phyloP scores from a whole-genome alignment of 2,329 filamentous ascomycete species.

The Xylariaceae sp. region DNA sequence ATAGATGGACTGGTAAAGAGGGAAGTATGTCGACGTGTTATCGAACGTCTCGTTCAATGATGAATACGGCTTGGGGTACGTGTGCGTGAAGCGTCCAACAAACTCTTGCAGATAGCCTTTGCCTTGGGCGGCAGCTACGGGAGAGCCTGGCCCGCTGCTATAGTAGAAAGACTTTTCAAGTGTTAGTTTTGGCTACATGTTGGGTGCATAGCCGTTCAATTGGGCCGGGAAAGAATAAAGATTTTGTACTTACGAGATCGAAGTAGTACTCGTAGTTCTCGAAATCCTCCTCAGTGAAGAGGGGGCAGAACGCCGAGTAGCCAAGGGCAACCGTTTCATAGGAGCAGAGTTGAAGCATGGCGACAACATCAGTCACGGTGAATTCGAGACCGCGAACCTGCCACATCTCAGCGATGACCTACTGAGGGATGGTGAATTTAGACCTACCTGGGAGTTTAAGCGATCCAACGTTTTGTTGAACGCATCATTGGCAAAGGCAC shows the following conservation, averaged over 20 bases:
- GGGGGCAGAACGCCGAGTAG: constrained; percentile 40
- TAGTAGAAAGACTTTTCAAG: constrained; percentile 32
- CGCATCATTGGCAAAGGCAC: constrained; percentile 25
- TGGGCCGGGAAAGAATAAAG: background rate
- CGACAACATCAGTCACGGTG: constrained; percentile 35
- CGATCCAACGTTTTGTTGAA: constrained; percentile 32
- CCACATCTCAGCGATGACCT: background rate
- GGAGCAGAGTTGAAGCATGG: constrained; percentile 39
- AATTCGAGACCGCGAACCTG: constrained; percentile 30
- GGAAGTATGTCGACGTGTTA: constrained; percentile 38
- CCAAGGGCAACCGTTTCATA: constrained; percentile 38
- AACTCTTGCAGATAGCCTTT: constrained; percentile 35
- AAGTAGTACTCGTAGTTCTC: constrained; percentile 43
- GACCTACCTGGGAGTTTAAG: constrained; percentile 24
- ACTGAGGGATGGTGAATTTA: constrained; percentile 7
- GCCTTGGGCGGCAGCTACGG: constrained; percentile 34
- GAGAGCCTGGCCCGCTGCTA: constrained; percentile 33
- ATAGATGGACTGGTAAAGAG: constrained; percentile 39
- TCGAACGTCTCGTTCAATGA: constrained; percentile 36
- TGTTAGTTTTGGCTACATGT: constrained; percentile 3
- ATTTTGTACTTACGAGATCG: constrained; percentile 35
- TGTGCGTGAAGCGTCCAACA: constrained; percentile 31
- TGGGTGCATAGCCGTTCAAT: constrained; percentile 6
- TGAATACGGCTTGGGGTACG: constrained; percentile 30
- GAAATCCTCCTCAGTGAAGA: constrained; percentile 42